Evolutionary conservation across 805 yeast species (phyloP).

Genomic region (Candida insectorum): DNA sequence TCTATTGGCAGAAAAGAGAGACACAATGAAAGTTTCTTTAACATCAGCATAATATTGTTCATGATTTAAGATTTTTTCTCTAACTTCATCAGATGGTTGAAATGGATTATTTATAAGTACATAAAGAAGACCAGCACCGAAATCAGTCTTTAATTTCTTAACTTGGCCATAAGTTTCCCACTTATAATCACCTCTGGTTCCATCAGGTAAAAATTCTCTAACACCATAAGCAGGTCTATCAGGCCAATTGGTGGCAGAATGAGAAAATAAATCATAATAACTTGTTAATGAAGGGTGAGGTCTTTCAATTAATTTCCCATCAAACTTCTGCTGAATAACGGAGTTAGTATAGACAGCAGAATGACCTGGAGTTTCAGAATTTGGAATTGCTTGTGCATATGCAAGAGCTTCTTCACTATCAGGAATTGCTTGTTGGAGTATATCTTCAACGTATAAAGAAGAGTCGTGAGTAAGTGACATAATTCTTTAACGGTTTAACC

Average conservation of each 20-base stretch:
- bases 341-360: slow-evolving; percentile 29
- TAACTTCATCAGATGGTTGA: slow-evolving; percentile 19
- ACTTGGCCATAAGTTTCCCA: slow-evolving; percentile 24
- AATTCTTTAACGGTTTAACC: too few species aligned
- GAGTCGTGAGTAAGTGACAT: slow-evolving; percentile 12
- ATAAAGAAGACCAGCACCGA: slow-evolving; percentile 38
- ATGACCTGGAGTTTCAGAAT: slow-evolving; percentile 19
- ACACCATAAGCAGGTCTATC: slow-evolving; percentile 45
- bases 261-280: slow-evolving; percentile 42
- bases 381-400: slow-evolving; percentile 12
- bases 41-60: background rate
- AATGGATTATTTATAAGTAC: slow-evolving; percentile 31
- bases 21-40: slow-evolving; percentile 45
- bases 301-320: slow-evolving; percentile 21
- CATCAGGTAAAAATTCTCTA: slow-evolving; percentile 27
- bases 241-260: slow-evolving; percentile 34
- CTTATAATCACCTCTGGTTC: slow-evolving; percentile 28
- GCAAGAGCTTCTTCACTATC: slow-evolving; percentile 3
- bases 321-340: slow-evolving; percentile 11
- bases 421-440: background rate
- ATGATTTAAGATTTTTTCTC: slow-evolving; percentile 19
- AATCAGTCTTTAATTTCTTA: slow-evolving; percentile 20
- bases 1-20: slow-evolving; percentile 55
- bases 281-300: slow-evolving; percentile 47
- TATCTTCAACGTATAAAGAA: slow-evolving; percentile 8